Evolutionary conservation across 2,329 filamentous ascomycete species (phyloP).

Genomic region (Bipolaris victoriae): DNA sequence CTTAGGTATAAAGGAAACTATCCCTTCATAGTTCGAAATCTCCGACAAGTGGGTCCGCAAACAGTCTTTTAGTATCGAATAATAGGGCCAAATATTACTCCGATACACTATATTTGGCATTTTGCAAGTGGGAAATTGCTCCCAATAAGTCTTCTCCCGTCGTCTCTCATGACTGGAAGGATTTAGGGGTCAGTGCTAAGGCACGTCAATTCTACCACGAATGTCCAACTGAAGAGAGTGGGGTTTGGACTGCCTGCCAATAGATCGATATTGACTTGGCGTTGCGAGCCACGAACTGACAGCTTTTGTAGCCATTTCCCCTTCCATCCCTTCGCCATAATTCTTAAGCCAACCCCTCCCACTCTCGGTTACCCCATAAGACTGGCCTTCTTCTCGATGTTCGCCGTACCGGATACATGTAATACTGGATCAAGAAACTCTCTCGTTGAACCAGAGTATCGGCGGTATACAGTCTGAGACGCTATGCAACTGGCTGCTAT

Average conservation of each 20-base stretch:
- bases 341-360: constrained; percentile 15
- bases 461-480: constrained; percentile 23
- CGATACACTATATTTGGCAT: neutral
- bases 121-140: neutral
- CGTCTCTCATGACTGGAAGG: no score
- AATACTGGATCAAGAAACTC: constrained; percentile 16
- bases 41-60: constrained; percentile 1
- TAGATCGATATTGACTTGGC: neutral
- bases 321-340: constrained; percentile 13
- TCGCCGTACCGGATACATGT: constrained; percentile 15
- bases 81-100: no score
- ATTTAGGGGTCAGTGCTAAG: no score
- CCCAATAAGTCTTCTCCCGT: neutral
- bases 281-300: neutral
- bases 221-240: no score
- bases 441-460: constrained; percentile 24
- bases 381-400: constrained; percentile 21
- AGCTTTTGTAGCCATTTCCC: neutral
- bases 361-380: constrained; percentile 30
- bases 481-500: constrained; percentile 22
- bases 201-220: no score
- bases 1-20: neutral
- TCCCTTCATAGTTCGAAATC: constrained; percentile 6
- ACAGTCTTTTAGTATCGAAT: neutral
- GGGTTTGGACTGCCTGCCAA: neutral